phyloP scores from a whole-genome alignment of 371 early-diverging fungal species.

The Saksenaea vasiformis region DNA sequence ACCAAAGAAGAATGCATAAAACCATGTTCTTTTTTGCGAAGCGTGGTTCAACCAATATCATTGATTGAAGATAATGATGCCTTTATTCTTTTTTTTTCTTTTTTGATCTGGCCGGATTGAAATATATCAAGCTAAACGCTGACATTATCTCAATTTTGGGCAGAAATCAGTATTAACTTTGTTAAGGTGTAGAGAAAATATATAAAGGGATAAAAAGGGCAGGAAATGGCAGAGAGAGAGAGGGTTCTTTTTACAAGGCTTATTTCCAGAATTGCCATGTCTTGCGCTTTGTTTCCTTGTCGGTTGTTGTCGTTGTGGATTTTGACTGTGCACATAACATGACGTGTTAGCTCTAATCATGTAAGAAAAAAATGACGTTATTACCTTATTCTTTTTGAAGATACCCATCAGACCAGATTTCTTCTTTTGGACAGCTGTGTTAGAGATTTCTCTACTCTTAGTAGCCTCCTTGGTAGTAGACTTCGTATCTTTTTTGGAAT shows the following conservation, averaged over 20 bases:
- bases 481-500: background rate
- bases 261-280: constrained; percentile 32
- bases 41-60: no score
- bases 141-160: background rate
- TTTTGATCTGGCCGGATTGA: no score
- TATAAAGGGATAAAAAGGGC: background rate
- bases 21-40: no score
- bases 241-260: background rate
- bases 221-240: background rate
- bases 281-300: constrained; percentile 23
- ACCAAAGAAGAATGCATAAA: no score
- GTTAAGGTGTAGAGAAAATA: constrained; percentile 1
- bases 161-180: background rate
- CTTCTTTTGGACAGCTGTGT: constrained; percentile 7
- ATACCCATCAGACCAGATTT: constrained; percentile 13
- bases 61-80: no score
- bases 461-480: background rate
- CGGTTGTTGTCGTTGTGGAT: constrained; percentile 8
- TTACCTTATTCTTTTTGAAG: constrained; percentile 22
- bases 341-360: background rate
- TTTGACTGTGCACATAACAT: constrained; percentile 1
- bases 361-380: background rate
- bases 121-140: background rate
- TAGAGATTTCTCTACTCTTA: background rate
- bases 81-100: no score